These are phyloP conservation scores for Exophiala spinifera DNA, from an alignment of 2,329 filamentous ascomycete genomes.

Conservation along the genomic window DNA sequence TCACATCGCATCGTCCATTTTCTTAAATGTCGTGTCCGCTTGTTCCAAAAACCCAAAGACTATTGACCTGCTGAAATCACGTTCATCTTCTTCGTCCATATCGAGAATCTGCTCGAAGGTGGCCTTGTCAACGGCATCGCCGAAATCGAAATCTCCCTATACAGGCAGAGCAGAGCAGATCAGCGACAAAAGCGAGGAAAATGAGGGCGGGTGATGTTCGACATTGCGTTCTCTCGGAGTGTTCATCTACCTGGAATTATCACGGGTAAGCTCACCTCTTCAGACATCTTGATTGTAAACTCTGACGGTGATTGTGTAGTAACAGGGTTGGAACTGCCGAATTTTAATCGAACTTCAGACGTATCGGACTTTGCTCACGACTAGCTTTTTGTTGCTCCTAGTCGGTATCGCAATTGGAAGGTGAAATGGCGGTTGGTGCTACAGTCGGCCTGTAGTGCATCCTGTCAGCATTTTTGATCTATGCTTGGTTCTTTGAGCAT, in stretches of 20 bases:
- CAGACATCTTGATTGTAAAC: conserved; percentile 10
- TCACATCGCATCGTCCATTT: conserved; percentile 82
- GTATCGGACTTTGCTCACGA: no score
- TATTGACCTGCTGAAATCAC: conserved; percentile 84
- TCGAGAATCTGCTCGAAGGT: conserved; percentile 96
- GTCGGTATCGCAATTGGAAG: no score
- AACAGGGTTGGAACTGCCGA: not conserved
- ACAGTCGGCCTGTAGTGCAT: conserved; percentile 3
- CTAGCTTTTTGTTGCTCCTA: no score
- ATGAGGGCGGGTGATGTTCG: no score
- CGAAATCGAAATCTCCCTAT: conserved; percentile 53
- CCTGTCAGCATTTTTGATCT: conserved; percentile 11
- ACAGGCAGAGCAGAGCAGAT: not conserved
- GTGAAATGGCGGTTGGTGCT: not conserved
- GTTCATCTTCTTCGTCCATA: conserved; percentile 89
- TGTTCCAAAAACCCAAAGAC: conserved; percentile 93
- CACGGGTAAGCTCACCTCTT: conserved; percentile 19
- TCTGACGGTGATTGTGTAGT: not conserved
- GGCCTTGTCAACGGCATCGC: conserved; percentile 70
- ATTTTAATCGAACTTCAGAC: no score
- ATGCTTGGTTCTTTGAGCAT: no score
- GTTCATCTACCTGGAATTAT: no score
- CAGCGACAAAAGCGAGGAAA: not conserved
- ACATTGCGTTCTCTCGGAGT: no score
- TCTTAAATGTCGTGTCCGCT: conserved; percentile 76